phyloP scores from a whole-genome alignment of 2,329 filamentous ascomycete genomes.

The Neurospora crassa region DNA sequence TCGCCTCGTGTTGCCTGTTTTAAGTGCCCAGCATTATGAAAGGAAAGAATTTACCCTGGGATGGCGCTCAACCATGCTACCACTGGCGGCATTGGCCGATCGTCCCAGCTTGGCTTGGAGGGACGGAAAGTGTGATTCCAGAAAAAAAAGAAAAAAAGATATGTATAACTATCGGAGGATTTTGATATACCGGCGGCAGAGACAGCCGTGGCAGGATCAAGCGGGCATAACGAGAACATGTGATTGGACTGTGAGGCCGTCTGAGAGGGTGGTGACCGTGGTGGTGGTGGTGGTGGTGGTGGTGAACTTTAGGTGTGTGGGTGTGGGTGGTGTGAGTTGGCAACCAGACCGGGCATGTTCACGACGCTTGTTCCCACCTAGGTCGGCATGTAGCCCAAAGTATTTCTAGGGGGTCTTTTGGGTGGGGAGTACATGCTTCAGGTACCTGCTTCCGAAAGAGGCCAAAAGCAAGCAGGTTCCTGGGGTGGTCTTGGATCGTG shows the following conservation, averaged over 20 bases:
- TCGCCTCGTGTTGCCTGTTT: neutral
- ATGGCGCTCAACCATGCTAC: constrained; percentile 4
- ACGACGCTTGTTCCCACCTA: neutral
- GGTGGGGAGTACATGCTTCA: neutral
- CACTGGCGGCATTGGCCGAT: constrained; percentile 6
- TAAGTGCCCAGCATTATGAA: neutral
- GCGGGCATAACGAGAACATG: neutral
- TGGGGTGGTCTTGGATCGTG: constrained; percentile 19
- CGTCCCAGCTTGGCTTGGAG: neutral
- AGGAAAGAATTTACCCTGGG: neutral
- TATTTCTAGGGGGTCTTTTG: neutral
- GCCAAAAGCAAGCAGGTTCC: constrained; percentile 9
- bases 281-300: neutral
- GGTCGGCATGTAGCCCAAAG: neutral
- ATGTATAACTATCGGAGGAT: neutral
- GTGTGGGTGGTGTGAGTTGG: neutral
- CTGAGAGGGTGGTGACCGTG: neutral
- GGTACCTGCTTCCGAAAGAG: neutral
- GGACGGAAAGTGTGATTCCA: neutral
- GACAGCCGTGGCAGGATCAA: neutral
- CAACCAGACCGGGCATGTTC: neutral
- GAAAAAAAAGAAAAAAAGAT: neutral
- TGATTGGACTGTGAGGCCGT: neutral
- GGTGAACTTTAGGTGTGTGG: neutral
- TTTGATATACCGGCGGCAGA: neutral